These are phyloP conservation scores for Caryopteris hybrid DNA, from an alignment of 305 asterid species.

Conservation along the genomic window DNA sequence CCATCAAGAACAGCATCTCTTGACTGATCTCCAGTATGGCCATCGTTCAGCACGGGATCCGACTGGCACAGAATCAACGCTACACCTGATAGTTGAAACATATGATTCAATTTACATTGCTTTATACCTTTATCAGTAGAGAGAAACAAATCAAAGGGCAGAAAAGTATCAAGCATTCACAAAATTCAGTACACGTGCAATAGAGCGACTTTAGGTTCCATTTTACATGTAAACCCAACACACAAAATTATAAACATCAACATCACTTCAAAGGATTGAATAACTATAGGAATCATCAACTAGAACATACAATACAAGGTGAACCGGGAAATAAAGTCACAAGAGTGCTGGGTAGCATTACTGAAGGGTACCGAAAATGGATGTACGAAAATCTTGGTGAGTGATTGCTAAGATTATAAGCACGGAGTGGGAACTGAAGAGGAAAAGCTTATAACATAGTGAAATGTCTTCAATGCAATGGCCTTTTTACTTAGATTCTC, in stretches of 20 bases:
- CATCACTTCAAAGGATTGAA: not conserved
- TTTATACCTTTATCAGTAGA: not conserved
- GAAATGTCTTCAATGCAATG: not conserved
- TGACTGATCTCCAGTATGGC: constrained; percentile 67
- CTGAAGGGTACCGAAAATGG: not conserved
- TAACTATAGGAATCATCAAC: not conserved
- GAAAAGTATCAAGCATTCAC: not conserved
- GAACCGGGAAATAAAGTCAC: not conserved
- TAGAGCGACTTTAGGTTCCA: not conserved
- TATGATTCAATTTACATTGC: not conserved
- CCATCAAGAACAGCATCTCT: constrained; percentile 78
- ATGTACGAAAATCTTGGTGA: not conserved
- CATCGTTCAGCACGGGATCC: constrained; percentile 85
- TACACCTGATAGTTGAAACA: constrained; percentile 51
- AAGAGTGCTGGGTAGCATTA: not conserved
- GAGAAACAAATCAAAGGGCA: not conserved
- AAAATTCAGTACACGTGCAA: not conserved
- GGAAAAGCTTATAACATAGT: not conserved
- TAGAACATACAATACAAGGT: not conserved
- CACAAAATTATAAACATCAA: not conserved
- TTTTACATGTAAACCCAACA: not conserved
- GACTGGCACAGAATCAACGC: constrained; percentile 80
- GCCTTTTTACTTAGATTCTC: not conserved
- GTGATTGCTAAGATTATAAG: not conserved
- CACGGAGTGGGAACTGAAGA: not conserved